Evolutionary conservation across 192 early-diverging fungal genomes (phyloP).

Genomic region (Backusella sp.): DNA sequence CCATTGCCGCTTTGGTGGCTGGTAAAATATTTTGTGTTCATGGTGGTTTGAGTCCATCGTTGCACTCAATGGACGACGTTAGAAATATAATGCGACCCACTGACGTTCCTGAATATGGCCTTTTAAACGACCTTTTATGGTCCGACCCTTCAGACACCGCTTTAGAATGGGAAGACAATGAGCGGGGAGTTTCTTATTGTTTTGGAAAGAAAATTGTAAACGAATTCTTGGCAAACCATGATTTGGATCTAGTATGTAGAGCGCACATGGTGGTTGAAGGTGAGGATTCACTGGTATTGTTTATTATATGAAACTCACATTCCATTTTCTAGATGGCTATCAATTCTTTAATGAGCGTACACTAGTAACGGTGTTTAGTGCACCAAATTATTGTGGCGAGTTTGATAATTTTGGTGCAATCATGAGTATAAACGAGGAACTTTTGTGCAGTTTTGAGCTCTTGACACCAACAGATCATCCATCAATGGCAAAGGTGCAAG

Average conservation of each 20-base stretch:
- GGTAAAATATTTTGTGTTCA: conserved; percentile 96
- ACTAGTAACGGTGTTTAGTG: conserved; percentile 93
- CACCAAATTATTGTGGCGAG: conserved; percentile 81
- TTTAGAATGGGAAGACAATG: conserved; percentile 87
- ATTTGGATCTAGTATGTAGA: conserved; percentile 95
- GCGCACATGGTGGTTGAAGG: conserved; percentile 82
- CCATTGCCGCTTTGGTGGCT: conserved; percentile 89
- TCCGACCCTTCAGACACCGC: conserved; percentile 86
- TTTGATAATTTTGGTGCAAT: conserved; percentile 36
- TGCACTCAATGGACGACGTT: conserved; percentile 88
- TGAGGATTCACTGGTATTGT: not conserved
- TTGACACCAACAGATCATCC: conserved; percentile 30
- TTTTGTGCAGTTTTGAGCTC: conserved; percentile 81
- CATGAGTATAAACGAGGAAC: conserved; percentile 74
- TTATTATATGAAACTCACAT: not conserved
- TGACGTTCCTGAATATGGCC: conserved; percentile 91
- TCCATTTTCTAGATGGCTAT: conserved; percentile 75
- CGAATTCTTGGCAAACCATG: conserved; percentile 80
- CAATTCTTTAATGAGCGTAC: conserved; percentile 97
- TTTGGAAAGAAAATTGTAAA: conserved; percentile 84
- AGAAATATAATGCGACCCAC: conserved; percentile 73
- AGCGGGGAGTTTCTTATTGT: conserved; percentile 94
- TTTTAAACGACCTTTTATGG: conserved; percentile 93
- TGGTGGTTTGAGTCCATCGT: conserved; percentile 82
- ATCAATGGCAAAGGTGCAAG: not conserved